Evolutionary conservation across 2,329 filamentous ascomycete species (phyloP), one percentile per base, ranked within the genome.

Genomic region (Colletotrichum chlorophyti): DNA sequence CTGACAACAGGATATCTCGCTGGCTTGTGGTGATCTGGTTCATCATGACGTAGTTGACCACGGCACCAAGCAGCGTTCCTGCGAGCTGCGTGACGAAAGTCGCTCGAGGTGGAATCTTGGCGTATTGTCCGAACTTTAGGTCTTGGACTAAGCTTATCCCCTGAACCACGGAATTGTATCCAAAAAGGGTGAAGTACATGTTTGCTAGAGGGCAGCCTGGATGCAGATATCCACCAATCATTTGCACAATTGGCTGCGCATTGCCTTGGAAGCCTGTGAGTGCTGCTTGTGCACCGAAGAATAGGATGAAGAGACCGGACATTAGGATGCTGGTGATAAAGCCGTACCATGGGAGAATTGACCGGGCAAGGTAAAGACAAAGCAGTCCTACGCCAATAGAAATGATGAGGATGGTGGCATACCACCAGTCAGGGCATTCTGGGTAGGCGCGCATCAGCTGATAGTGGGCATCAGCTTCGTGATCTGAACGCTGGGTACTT

Each of bases 151-250:
- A 65, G 60, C 45, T 68, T 60, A 24, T n/a, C n/a, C 67, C 72
- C 61, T 74, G 72, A 8, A 61, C 53, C 46, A 71, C 66, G 7
- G 61, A 63, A 50, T 72, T 72, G 66, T 57, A 68, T 4, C 69
- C 68, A 46, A 69, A 73, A 5, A 69, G 66, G 29, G 69, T 73
- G 65, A 79, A 79, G 64, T 77, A 77, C 71, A 79, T 75, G 62
- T 78, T 76, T 11, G 73, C 73, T 11, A 78, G 59, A 4, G 70
- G 74, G 24, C 65, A 66, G 3, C 71, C 68, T 0, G 72, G 78
- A 48, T 75, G 71, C 57, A 83, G 68, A 38, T 80, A 78, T 21
- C 77, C 80, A 3, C 72, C 79, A 35, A 83, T 65, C 72, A 81
- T 76, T 63, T 82, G 78, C 11, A 74, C 71, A 29, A 71, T 63